Evolutionary conservation across 1,284 basidiomycete species (phyloP).

Genomic region (Cronartium ribicola): DNA sequence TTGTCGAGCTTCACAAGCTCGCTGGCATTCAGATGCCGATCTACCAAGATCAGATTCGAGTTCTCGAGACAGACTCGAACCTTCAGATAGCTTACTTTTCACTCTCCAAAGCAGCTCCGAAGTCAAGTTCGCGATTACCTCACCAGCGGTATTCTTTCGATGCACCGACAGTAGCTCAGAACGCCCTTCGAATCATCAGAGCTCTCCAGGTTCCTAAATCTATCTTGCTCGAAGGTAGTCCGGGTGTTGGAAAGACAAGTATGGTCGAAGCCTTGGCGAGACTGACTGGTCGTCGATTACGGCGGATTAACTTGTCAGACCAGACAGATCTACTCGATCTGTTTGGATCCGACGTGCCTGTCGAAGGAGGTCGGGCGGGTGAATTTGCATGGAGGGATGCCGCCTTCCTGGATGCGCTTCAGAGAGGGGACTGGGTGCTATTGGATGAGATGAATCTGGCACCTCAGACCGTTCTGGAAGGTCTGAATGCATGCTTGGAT

Average conservation of each 20-base stretch:
- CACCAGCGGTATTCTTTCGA: slow-evolving; percentile 67
- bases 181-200: slow-evolving; percentile 82
- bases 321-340: slow-evolving; percentile 96
- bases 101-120: neutral
- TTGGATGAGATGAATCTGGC: slow-evolving; percentile 99
- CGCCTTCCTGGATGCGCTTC: slow-evolving; percentile 87
- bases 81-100: slow-evolving; percentile 29
- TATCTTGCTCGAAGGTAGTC: slow-evolving; percentile 92
- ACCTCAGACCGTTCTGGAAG: slow-evolving; percentile 85
- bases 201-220: slow-evolving; percentile 88
- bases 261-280: slow-evolving; percentile 82
- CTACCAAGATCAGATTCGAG: neutral
- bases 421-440: slow-evolving; percentile 90
- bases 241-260: slow-evolving; percentile 98
- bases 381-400: slow-evolving; percentile 98
- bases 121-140: neutral
- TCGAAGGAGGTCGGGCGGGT: slow-evolving; percentile 83
- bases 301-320: slow-evolving; percentile 97
- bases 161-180: slow-evolving; percentile 82
- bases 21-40: neutral
- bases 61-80: neutral
- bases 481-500: slow-evolving; percentile 92
- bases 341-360: slow-evolving; percentile 92
- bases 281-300: slow-evolving; percentile 70
- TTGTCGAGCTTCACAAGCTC: slow-evolving; percentile 17